phyloP scores from a whole-genome alignment of 2,329 filamentous ascomycete species.

The Calonectria naviculata region DNA sequence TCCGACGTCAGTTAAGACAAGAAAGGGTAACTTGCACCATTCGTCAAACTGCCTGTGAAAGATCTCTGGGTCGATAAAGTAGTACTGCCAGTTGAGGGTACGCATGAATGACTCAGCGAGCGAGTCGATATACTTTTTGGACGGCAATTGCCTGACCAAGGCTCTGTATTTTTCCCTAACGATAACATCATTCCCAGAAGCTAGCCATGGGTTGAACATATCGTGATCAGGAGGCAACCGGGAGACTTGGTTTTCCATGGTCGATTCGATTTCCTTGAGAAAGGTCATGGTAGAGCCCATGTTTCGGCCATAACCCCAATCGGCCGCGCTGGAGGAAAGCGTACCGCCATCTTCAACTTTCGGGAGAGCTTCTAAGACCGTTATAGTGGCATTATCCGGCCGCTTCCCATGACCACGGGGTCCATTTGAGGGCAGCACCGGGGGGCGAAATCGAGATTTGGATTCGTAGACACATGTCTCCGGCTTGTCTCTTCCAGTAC shows the following conservation, averaged over 20 bases:
- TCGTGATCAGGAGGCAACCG: constrained; percentile 24
- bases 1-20: constrained; percentile 59
- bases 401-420: neutral
- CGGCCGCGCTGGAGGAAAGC: constrained; percentile 56
- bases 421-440: neutral
- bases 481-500: constrained; percentile 66
- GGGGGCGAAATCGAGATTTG: constrained; percentile 50
- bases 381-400: neutral
- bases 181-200: constrained; percentile 47
- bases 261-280: constrained; percentile 64
- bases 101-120: constrained; percentile 65
- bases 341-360: constrained; percentile 38
- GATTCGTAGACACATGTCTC: constrained; percentile 68
- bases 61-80: constrained; percentile 62
- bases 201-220: neutral
- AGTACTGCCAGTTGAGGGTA: constrained; percentile 71
- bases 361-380: neutral
- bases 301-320: constrained; percentile 66
- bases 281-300: constrained; percentile 65
- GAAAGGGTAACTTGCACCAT: constrained; percentile 67
- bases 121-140: constrained; percentile 64
- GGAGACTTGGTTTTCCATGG: constrained; percentile 31
- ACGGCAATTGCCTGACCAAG: constrained; percentile 67
- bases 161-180: constrained; percentile 68
- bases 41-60: constrained; percentile 63